phyloP scores from a whole-genome alignment of 208 protist genomes.

The Trypanosoma platydactyli region DNA sequence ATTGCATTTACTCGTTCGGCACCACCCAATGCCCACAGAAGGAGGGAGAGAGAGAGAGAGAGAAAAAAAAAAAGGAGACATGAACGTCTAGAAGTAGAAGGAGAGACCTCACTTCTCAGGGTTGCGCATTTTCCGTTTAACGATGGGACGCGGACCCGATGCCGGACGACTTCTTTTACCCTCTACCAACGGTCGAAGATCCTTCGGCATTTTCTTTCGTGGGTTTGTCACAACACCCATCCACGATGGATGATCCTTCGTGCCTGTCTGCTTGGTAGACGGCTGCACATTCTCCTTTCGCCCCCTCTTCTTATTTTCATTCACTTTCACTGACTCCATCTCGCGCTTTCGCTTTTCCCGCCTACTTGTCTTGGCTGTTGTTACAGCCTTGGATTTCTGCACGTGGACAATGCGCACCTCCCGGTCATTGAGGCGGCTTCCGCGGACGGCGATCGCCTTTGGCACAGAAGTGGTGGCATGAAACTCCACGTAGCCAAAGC shows the following conservation, averaged over 20 bases:
- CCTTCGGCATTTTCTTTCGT: conserved; percentile 81
- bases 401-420: conserved; percentile 86
- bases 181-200: conserved; percentile 75
- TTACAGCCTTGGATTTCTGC: conserved; percentile 81
- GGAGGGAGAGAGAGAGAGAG: conserved; percentile 1
- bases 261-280: neutral
- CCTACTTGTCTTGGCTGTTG: conserved; percentile 46
- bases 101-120: conserved; percentile 52
- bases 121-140: conserved; percentile 82
- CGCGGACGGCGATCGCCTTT: conserved; percentile 66
- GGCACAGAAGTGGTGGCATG: conserved; percentile 43
- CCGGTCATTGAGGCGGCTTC: conserved; percentile 62
- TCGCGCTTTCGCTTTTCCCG: conserved; percentile 60
- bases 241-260: conserved; percentile 49
- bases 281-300: neutral
- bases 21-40: neutral
- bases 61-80: neutral
- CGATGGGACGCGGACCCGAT: conserved; percentile 46
- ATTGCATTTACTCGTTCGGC: conserved; percentile 1
- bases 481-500: conserved; percentile 92
- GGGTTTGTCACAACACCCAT: conserved; percentile 86
- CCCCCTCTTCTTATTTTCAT: conserved; percentile 23
- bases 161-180: conserved; percentile 37
- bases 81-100: neutral
- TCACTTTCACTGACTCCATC: conserved; percentile 11